Base-by-base conservation (phyloP, 345 rosid genomes). In the Carallia brachiata region DNA sequence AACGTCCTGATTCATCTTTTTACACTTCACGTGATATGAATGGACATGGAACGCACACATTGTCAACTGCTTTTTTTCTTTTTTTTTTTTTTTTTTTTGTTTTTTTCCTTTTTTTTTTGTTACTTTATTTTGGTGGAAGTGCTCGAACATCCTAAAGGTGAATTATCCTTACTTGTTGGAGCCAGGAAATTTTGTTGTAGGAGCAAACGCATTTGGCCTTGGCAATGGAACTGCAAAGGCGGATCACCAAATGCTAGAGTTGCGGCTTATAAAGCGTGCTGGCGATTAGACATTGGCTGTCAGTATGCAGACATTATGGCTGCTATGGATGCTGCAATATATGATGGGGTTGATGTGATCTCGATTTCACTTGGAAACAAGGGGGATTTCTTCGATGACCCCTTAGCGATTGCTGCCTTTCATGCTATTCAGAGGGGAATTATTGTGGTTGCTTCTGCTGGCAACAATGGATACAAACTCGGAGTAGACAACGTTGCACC, bases 31-130 rank as follows among this genome's bases (percentile, higher is more conserved):
- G 87, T 2, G 95, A 89, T 74, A 8, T 2, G 1, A 48, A 71
- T 10, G 91, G 92, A 18, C 90, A 89, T 62, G 92, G 95, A 17
- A 63, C 79, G 2, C 89, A 85, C 52, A 89, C 95, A 2, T 77
- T 89, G 5, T 87, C 95, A 39, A 86, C 92, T 0, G 92, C 95
- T n/a, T n/a, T n/a, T 32, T 32, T 32, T 32, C 34, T 32, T 32
- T 32, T 0, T 32, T 32, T 32, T 32, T 32, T 23, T n/a, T n/a
- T n/a, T n/a, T n/a, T n/a, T n/a, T n/a, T n/a, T n/a, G n/a, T n/a
- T n/a, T n/a, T n/a, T 23, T 23, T 23, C 23, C 23, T 23, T 23
- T 23, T n/a, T n/a, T n/a, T 23, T 23, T 23, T 23, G 23, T 23
- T 23, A 23, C 23, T 23, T 23, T 23, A 23, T 23, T 23, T 23